A percentile compares a stretch with the other conserved stretches of the same genome.
These are phyloP conservation scores for Incumbomyces delicatus DNA, from an alignment of 2,329 filamentous ascomycete species.

Conservation along the genomic window DNA sequence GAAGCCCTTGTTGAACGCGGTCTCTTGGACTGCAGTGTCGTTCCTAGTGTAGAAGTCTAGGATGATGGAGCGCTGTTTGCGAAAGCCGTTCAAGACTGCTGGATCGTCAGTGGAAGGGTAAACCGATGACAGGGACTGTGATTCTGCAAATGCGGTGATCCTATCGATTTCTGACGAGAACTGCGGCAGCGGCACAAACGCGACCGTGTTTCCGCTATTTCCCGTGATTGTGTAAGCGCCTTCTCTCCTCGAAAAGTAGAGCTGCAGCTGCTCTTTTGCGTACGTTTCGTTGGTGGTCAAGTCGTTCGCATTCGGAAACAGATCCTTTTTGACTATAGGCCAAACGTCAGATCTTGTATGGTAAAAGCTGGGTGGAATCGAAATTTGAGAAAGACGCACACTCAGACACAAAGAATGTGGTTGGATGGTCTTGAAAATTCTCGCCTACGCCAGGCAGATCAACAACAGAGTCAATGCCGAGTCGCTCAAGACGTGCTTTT, in stretches of 20 bases:
- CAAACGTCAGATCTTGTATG: background rate
- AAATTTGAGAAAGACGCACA: too few species aligned
- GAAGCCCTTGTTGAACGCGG: slow-evolving; percentile 12
- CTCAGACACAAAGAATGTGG: too few species aligned
- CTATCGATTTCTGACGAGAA: background rate
- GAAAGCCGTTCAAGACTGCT: background rate
- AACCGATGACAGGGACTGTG: too few species aligned
- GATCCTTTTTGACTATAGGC: too few species aligned
- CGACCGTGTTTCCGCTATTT: too few species aligned
- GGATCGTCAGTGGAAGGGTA: too few species aligned
- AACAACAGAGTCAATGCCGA: slow-evolving; percentile 33
- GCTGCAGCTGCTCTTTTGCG: background rate
- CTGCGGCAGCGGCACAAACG: background rate
- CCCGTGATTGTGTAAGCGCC: background rate
- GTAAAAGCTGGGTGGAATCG: too few species aligned
- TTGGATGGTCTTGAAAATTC: slow-evolving; percentile 25
- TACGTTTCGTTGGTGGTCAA: background rate
- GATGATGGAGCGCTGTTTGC: background rate
- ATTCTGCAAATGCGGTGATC: too few species aligned
- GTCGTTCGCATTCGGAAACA: too few species aligned
- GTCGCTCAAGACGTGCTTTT: slow-evolving; percentile 25
- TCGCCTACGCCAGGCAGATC: slow-evolving; percentile 42
- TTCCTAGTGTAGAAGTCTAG: background rate
- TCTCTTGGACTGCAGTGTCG: slow-evolving; percentile 12
- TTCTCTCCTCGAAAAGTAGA: background rate